Percentiles rank a stretch among this genome's conserved stretches.
Conservation (phyloP, 2,329 filamentous ascomycete species). For the Coniochaeta prunicola region DNA sequence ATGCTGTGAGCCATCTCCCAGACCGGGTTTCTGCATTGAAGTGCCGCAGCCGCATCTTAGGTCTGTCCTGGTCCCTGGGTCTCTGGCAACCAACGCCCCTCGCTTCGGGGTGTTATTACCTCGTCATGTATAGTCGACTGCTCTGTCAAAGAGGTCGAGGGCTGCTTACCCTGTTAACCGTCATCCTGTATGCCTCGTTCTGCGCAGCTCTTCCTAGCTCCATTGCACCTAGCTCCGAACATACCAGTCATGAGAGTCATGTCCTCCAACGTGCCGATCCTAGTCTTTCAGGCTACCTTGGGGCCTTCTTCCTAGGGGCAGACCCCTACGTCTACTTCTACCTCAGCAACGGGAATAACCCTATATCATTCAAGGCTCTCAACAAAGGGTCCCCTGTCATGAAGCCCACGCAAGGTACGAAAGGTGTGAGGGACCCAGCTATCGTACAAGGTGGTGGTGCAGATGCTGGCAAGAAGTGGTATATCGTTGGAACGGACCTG, state of each 20-base stretch:
- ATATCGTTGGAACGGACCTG: constrained; percentile 47
- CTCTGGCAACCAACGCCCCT: neutral
- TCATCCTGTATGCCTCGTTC: constrained; percentile 4
- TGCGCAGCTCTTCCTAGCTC: neutral
- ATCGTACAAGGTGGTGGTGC: constrained; percentile 37
- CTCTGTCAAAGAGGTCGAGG: neutral
- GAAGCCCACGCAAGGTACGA: constrained; percentile 40
- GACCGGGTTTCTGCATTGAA: neutral
- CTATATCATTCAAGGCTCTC: constrained; percentile 38
- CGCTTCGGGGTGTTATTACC: neutral
- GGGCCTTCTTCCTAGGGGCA: constrained; percentile 46
- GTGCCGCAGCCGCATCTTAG: neutral
- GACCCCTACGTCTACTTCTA: constrained; percentile 48
- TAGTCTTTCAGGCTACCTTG: constrained; percentile 41
- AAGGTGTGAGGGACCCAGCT: constrained; percentile 44
- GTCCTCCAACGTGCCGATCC: constrained; percentile 25
- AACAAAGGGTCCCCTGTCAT: constrained; percentile 41
- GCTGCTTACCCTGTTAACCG: constrained; percentile 2
- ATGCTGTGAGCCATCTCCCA: neutral
- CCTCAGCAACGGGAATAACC: constrained; percentile 43
- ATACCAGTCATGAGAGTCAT: constrained; percentile 14
- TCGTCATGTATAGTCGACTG: neutral
- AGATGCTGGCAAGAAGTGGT: constrained; percentile 44
- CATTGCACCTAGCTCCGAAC: constrained; percentile 12
- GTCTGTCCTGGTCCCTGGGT: neutral